These are phyloP conservation scores for Alternaria angustiovoidea DNA, from an alignment of 2,329 filamentous ascomycete genomes.

Conservation along the genomic window DNA sequence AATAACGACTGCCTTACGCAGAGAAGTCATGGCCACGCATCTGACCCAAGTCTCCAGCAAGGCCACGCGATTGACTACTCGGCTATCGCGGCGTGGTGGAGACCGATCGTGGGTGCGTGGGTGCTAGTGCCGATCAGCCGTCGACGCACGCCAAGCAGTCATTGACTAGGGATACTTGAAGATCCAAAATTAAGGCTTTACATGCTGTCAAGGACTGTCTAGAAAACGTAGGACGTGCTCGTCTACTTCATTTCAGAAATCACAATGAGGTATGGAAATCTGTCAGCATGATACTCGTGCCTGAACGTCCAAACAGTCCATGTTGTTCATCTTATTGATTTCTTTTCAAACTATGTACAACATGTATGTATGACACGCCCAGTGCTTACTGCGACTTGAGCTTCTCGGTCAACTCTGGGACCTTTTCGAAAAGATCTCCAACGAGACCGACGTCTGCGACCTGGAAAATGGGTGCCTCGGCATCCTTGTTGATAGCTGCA, in stretches of 20 bases:
- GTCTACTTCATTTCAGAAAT: background rate
- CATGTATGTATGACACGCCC: slow-evolving; percentile 12
- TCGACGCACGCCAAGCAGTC: slow-evolving; percentile 23
- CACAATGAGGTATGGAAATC: background rate
- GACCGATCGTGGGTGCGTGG: slow-evolving; percentile 7
- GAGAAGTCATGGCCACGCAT: background rate
- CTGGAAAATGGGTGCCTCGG: slow-evolving; percentile 97
- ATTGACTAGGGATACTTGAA: background rate
- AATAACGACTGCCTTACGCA: background rate
- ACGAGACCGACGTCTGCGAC: slow-evolving; percentile 95
- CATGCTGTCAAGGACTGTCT: background rate
- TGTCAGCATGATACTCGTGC: background rate
- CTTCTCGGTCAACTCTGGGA: slow-evolving; percentile 96
- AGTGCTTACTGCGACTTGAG: slow-evolving; percentile 65
- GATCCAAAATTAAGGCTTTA: background rate
- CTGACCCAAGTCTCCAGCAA: background rate
- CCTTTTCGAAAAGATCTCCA: slow-evolving; percentile 93
- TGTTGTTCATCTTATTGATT: background rate
- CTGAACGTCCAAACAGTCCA: too few relatives aligned
- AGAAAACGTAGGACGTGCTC: background rate
- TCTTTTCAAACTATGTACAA: slow-evolving; percentile 15
- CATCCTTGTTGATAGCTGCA: slow-evolving; percentile 97
- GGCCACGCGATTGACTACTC: background rate
- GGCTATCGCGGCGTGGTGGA: slow-evolving; percentile 13
- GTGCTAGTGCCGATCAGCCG: slow-evolving; percentile 22